Percentiles rank a stretch among this genome's conserved stretches.
Evolutionary conservation across 1,284 basidiomycete genomes (phyloP).

Genomic region (Sporisorium graminicola): DNA sequence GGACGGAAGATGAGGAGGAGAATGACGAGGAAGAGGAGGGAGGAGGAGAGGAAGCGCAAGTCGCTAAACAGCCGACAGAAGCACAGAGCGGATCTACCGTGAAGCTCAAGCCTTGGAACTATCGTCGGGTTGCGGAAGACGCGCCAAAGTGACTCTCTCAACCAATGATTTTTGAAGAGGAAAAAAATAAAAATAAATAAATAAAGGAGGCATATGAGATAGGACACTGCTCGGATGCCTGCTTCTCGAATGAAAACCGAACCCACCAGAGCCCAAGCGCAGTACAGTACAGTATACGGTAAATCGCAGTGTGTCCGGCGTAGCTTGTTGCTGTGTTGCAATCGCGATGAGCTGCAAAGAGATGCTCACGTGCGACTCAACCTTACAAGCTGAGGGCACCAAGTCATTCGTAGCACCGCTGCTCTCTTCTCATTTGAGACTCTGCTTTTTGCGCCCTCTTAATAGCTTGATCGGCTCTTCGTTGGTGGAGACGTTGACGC

Average conservation of each 20-base stretch:
- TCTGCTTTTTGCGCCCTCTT: too few relatives aligned
- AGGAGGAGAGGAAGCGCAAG: neutral
- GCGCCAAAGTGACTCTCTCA: neutral
- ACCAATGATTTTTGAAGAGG: too few relatives aligned
- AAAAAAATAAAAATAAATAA: conserved; percentile 1
- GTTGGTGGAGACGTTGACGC: neutral
- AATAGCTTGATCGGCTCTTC: neutral
- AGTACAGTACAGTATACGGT: too few relatives aligned
- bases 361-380: too few relatives aligned
- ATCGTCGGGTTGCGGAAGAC: neutral
- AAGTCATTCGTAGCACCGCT: neutral
- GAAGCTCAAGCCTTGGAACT: too few relatives aligned
- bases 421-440: neutral
- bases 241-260: too few relatives aligned
- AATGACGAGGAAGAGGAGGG: neutral
- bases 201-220: neutral
- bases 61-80: neutral
- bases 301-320: too few relatives aligned
- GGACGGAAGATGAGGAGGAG: conserved; percentile 1
- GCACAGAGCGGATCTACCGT: neutral
- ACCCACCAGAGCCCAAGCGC: neutral
- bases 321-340: too few relatives aligned
- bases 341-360: too few relatives aligned
- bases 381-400: too few relatives aligned
- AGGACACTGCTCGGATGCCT: conserved; percentile 7